phyloP scores from a whole-genome alignment of 2,329 filamentous ascomycete species.

The Chaetomium strumarium region DNA sequence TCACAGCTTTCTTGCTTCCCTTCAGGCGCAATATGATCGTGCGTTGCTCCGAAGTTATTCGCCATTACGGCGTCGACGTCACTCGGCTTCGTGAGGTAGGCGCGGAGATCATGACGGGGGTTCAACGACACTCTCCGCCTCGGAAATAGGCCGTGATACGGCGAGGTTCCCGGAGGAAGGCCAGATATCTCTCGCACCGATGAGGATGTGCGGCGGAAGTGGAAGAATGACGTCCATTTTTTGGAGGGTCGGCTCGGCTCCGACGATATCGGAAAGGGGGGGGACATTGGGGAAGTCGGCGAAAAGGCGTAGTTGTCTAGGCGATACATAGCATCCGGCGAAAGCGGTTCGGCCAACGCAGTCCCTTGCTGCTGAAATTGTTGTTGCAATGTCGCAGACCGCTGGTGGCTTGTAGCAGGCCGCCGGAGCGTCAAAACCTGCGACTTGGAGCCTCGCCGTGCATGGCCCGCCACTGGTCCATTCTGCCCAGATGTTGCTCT shows the following conservation, averaged over 20 bases:
- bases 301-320: constrained; percentile 31
- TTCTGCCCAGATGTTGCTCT: constrained; percentile 54
- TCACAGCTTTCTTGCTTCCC: constrained; percentile 10
- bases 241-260: constrained; percentile 12
- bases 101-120: constrained; percentile 23
- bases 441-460: constrained; percentile 48
- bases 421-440: constrained; percentile 62
- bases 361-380: constrained; percentile 34
- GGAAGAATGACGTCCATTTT: constrained; percentile 54
- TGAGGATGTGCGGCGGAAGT: constrained; percentile 35
- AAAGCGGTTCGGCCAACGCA: constrained; percentile 15
- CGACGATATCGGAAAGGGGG: not conserved
- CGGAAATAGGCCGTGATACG: constrained; percentile 31
- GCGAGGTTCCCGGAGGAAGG: constrained; percentile 28
- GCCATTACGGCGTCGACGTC: constrained; percentile 21
- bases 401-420: constrained; percentile 73
- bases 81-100: constrained; percentile 34
- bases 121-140: constrained; percentile 28
- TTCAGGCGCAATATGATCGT: not conserved
- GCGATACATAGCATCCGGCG: constrained; percentile 27
- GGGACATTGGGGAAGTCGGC: constrained; percentile 9
- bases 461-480: constrained; percentile 36
- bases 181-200: constrained; percentile 26
- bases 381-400: constrained; percentile 64
- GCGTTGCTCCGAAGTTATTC: constrained; percentile 23